Conservation (phyloP, 106 monocot genomes). For the Apostasia shenzhenica region DNA sequence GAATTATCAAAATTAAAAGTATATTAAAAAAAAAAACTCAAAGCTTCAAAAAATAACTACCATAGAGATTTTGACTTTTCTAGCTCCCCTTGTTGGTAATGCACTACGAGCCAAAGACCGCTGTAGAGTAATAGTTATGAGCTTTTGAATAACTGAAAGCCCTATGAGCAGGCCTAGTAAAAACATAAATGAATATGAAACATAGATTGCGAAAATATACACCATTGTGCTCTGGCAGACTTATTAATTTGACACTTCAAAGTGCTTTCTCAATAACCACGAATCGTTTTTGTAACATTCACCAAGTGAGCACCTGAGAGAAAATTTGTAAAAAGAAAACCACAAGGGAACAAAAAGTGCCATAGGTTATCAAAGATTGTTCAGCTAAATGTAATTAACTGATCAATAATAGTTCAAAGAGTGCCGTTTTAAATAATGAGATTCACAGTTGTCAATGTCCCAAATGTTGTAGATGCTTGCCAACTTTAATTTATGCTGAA, state of each 20-base stretch:
- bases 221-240: conserved; percentile 92
- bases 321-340: neutral
- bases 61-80: conserved; percentile 69
- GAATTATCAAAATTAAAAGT: neutral
- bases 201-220: neutral
- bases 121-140: conserved; percentile 23
- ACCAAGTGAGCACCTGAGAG: conserved; percentile 88
- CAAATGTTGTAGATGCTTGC: too few species aligned
- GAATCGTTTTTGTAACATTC: conserved; percentile 88
- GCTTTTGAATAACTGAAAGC: neutral
- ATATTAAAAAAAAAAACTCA: neutral
- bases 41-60: conserved; percentile 33
- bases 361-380: too few species aligned
- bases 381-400: too few species aligned
- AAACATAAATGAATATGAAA: neutral
- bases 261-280: conserved; percentile 81
- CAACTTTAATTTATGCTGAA: too few species aligned
- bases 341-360: neutral
- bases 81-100: conserved; percentile 83
- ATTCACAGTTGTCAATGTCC: too few species aligned
- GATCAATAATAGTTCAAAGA: too few species aligned
- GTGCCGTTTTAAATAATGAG: too few species aligned
- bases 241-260: conserved; percentile 81
- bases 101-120: conserved; percentile 91
- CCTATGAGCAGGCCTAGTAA: neutral